Base-by-base conservation (phyloP, 129 eudicot genomes). In the Artemisia tridentata region DNA sequence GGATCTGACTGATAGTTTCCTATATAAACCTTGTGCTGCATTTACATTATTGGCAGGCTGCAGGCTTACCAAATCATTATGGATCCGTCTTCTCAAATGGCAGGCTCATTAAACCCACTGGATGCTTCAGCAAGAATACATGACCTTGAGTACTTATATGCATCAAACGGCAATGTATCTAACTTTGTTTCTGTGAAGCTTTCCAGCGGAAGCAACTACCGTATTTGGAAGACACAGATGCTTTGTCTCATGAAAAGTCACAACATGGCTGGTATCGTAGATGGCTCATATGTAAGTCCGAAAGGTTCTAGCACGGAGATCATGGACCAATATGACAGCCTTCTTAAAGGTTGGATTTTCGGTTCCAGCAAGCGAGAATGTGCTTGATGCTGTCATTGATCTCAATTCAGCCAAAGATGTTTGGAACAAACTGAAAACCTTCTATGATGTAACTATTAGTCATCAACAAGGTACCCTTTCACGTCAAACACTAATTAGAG, bases 131-230 rank as follows among this genome's bases (percentile, higher is more conserved):
- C 50, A 46, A 7, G 50, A 46, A 46, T 46, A 46, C 25, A 23
- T 0, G 25, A 23, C 25, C 25, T 23, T 23, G 2, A 23, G 25
- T 23, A 23, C 25, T 20, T 20, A 20, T 20, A 20, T 20, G 23
- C 23, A 60, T 72, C 68, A 25, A 72, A n/a, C 15, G 46, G 19
- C 18, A 60, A 60, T 25, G 68, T 60, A 3, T 72, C 58, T 4
- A 71, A 71, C 67, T 71, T 71, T 21, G 75, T 71, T 59, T 71
- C 75, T 7, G 69, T 72, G 27, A 72, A 48, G 69, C 76, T 72
- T 61, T 72, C 68, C 0, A 7, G 57, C 5, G 34, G 14, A 7
- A 6, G 52, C 16, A 54, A 62, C 48, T 67, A 48, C 43, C 45
- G 13, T 21, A 21, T 67, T 14, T 67, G 71, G 71, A 27, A 45